These are phyloP conservation scores for Hippophae tibetana DNA, from an alignment of 306 rosid genomes.

Conservation along the genomic window DNA sequence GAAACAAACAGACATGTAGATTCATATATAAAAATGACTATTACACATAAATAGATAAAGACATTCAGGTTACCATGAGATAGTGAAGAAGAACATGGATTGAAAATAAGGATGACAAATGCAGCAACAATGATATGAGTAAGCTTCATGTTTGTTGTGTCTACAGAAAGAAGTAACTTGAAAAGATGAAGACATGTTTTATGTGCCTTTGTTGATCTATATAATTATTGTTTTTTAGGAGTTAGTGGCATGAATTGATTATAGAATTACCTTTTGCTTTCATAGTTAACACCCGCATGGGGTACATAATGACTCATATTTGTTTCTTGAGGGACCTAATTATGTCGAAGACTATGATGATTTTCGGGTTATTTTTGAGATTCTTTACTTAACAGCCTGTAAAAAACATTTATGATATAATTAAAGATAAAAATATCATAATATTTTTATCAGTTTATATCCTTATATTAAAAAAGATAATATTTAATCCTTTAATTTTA, in stretches of 20 bases:
- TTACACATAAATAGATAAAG: neutral
- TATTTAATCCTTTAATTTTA: too few relatives aligned
- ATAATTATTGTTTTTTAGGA: slow-evolving; percentile 13
- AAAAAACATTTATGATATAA: too few relatives aligned
- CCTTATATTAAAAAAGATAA: too few relatives aligned
- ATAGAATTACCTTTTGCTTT: slow-evolving; percentile 8
- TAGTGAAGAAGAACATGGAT: slow-evolving; percentile 25
- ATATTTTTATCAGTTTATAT: too few relatives aligned
- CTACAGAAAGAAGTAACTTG: slow-evolving; percentile 14
- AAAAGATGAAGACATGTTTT: slow-evolving; percentile 23
- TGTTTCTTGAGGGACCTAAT: slow-evolving; percentile 23
- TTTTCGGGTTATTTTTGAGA: slow-evolving; percentile 1
- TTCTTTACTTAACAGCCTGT: slow-evolving; percentile 1
- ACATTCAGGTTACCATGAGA: slow-evolving; percentile 36
- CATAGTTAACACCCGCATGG: slow-evolving; percentile 36
- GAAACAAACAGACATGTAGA: too few relatives aligned
- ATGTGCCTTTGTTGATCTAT: slow-evolving; percentile 12
- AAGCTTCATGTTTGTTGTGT: slow-evolving; percentile 29
- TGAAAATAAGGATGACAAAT: slow-evolving; percentile 21
- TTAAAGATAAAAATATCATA: too few relatives aligned
- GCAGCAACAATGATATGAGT: slow-evolving; percentile 17
- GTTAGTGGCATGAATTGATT: slow-evolving; percentile 37
- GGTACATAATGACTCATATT: slow-evolving; percentile 32
- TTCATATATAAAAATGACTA: neutral
- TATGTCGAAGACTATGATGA: slow-evolving; percentile 21